Evolutionary conservation across 495 filamentous ascomycete genomes (phyloP).

Genomic region (Aspergillus biplanus): DNA sequence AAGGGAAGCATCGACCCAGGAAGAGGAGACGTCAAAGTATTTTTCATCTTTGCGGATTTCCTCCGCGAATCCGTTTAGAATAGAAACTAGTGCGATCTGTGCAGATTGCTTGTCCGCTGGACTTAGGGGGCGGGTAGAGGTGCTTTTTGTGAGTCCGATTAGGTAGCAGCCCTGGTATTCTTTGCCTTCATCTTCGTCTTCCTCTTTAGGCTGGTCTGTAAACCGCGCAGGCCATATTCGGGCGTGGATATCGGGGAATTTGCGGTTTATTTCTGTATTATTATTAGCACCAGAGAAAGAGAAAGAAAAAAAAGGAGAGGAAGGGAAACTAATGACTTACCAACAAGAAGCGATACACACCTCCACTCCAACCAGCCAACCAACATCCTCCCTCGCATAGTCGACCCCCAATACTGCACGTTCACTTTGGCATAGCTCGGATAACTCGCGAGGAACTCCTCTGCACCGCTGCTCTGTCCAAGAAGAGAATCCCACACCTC

Average conservation of each 20-base stretch:
- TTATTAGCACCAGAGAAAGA: neutral
- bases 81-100: neutral
- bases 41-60: slow-evolving; percentile 6
- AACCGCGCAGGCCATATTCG: slow-evolving; percentile 13
- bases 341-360: slow-evolving; percentile 11
- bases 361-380: slow-evolving; percentile 11
- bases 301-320: neutral
- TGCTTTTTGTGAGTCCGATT: slow-evolving; percentile 6
- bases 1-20: slow-evolving; percentile 5
- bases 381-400: neutral
- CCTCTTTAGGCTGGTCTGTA: neutral
- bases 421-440: slow-evolving; percentile 7
- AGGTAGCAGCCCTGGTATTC: slow-evolving; percentile 12
- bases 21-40: slow-evolving; percentile 9
- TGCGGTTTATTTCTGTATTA: slow-evolving; percentile 11
- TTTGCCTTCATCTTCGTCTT: neutral
- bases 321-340: neutral
- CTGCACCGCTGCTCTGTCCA: neutral
- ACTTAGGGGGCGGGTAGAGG: neutral
- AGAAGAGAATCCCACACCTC: too few relatives aligned
- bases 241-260: slow-evolving; percentile 10
- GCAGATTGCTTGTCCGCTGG: neutral
- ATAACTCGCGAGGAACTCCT: slow-evolving; percentile 1
- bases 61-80: slow-evolving; percentile 4
- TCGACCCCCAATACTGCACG: slow-evolving; percentile 7